Percentiles rank a stretch among this genome's conserved stretches.
Conservation (phyloP, 2,329 filamentous ascomycete genomes). For the Raffaelea ambrosiae region DNA sequence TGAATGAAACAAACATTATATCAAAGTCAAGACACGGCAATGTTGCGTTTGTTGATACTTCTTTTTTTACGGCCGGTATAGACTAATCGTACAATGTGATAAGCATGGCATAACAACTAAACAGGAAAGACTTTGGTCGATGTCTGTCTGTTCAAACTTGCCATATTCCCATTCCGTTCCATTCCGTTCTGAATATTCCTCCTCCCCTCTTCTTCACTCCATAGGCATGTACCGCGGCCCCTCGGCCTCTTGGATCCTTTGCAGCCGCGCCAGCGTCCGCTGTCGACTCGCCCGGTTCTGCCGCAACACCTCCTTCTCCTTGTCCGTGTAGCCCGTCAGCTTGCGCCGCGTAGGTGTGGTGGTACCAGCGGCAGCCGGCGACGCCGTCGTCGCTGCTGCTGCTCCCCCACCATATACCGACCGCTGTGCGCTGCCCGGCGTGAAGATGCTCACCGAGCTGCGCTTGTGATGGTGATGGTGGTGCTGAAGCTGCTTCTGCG, state of each 20-base stretch:
- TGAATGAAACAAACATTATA: no score
- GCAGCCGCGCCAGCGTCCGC: slow-evolving; percentile 14
- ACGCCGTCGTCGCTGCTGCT: slow-evolving; percentile 25
- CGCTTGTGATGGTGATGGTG: slow-evolving; percentile 15
- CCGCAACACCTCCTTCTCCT: slow-evolving; percentile 50
- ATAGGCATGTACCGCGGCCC: slow-evolving; percentile 15
- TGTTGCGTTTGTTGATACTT: no score
- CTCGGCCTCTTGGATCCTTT: slow-evolving; percentile 33
- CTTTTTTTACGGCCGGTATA: no score
- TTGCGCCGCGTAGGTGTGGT: slow-evolving; percentile 49
- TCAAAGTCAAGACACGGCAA: no score
- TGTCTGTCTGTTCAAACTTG: no score
- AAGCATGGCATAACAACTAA: no score
- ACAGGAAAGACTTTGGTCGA: no score
- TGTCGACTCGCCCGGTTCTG: slow-evolving; percentile 37
- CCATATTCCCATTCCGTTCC: no score
- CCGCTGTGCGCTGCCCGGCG: slow-evolving; percentile 24
- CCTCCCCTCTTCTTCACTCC: slow-evolving; percentile 6
- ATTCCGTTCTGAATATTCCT: no score
- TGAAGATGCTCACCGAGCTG: slow-evolving; percentile 18
- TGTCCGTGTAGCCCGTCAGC: slow-evolving; percentile 49
- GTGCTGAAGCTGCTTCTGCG: slow-evolving; percentile 25
- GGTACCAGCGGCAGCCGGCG: slow-evolving; percentile 7
- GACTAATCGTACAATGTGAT: no score
- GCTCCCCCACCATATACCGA: slow-evolving; percentile 13